Base-by-base conservation (phyloP, 345 rosid genomes). In the Mangifera indica region DNA sequence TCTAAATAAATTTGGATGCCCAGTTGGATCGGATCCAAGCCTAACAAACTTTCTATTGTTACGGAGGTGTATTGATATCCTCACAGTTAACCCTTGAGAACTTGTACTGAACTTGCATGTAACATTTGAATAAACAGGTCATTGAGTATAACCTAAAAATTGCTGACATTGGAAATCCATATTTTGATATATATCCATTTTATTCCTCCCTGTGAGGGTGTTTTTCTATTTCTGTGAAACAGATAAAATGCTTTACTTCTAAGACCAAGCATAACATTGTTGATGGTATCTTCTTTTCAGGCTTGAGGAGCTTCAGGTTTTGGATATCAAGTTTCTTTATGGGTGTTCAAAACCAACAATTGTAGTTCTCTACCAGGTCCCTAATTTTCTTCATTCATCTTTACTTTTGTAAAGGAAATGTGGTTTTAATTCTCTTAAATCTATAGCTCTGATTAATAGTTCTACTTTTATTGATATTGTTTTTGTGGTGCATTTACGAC, bases 291-390 rank as follows among this genome's bases (percentile, higher is more conserved):
- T 70, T 13, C 49, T 72, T 88, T 79, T 66, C 81, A 94, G 98
- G 92, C 87, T 90, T n/a, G 93, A 92, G 82, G 97, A 92, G 82
- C 93, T 95, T 77, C 97, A 95, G 78, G 97, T 95, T 62, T 77
- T 95, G 87, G 98, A 95, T 82, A 92, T 95, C 76, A 92, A 95
- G 80, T 95, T 95, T 87, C 87, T 92, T 40, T 87, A 75, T 74
- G 98, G 99, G 78, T 95, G 97, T 82, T 59, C 83, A 4, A 95
- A 90, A 77, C 98, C 98, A 61, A 94, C 97, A 46, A 89, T 94
- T 67, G 98, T 89, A 72, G 97, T 94, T 66, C 92, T 94, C 64
- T 94, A 92, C 77, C 97, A 92, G 97, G 96, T 91, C 51, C 20
- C 0, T 25, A 26, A 29, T 42, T 63, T 73, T 72, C 66, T 55